Percentiles rank a stretch among this genome's conserved stretches.
Conservation (phyloP, 805 yeast genomes). For the Wickerhamomyces xylosicus region DNA sequence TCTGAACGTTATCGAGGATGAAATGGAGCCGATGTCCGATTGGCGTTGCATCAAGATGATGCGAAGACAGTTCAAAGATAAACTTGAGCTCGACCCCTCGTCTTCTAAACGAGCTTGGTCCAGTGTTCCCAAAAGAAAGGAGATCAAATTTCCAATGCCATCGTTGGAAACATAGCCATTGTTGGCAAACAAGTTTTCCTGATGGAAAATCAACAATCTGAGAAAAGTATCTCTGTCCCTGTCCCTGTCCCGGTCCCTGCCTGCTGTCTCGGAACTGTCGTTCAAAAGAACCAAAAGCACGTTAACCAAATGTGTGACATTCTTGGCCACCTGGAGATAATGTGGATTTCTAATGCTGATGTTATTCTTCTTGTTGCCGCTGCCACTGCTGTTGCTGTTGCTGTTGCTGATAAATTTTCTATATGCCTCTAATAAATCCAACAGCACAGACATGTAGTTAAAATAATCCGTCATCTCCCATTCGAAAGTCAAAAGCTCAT, state of each 20-base stretch:
- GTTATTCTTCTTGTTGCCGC: conserved; percentile 5
- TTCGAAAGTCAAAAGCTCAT: conserved; percentile 14
- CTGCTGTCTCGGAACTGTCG: conserved; percentile 15
- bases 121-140: conserved; percentile 16
- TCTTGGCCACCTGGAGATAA: conserved; percentile 10
- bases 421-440: conserved; percentile 15
- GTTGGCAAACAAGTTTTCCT: conserved; percentile 18
- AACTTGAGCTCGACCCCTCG: conserved; percentile 8
- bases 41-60: conserved; percentile 23
- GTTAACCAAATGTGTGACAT: conserved; percentile 10
- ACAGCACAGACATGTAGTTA: conserved; percentile 15
- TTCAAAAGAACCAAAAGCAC: conserved; percentile 12
- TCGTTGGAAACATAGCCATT: conserved; percentile 23
- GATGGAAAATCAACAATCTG: conserved; percentile 21
- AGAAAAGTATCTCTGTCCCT: too few species aligned
- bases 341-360: conserved; percentile 10
- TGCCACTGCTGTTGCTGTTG: too few species aligned
- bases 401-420: too few species aligned
- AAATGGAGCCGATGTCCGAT: conserved; percentile 18
- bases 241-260: too few species aligned
- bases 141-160: conserved; percentile 24
- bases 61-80: conserved; percentile 22
- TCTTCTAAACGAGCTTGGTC: too few species aligned
- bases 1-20: conserved; percentile 18
- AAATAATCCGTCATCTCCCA: conserved; percentile 19